phyloP scores from a whole-genome alignment of 1,284 basidiomycete genomes.

The Cryptococcus sp. region DNA sequence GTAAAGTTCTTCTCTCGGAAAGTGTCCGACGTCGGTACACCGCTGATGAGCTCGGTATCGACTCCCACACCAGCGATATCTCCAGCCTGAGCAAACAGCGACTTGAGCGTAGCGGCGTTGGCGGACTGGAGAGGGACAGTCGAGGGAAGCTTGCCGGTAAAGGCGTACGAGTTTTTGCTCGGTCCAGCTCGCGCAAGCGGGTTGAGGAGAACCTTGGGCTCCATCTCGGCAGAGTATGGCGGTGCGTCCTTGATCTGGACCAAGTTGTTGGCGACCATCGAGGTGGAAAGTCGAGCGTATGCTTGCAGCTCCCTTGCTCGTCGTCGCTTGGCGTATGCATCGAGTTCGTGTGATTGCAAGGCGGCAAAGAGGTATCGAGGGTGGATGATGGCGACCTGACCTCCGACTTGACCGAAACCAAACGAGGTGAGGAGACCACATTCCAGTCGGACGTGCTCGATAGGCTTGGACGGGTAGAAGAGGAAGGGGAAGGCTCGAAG shows the following conservation, averaged over 20 bases:
- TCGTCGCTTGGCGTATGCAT: constrained; percentile 68
- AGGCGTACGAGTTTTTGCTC: constrained; percentile 82
- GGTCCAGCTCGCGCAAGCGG: constrained; percentile 80
- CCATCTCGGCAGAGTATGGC: constrained; percentile 82
- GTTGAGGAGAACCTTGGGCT: constrained; percentile 84
- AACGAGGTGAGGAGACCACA: constrained; percentile 94
- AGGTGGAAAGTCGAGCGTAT: constrained; percentile 90
- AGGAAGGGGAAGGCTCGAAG: constrained; percentile 86
- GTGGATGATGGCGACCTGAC: constrained; percentile 80
- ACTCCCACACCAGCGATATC: constrained; percentile 64
- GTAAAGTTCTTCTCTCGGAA: constrained; percentile 94
- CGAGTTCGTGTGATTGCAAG: constrained; percentile 66
- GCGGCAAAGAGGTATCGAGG: constrained; percentile 86
- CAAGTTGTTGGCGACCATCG: constrained; percentile 87
- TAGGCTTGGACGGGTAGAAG: constrained; percentile 94
- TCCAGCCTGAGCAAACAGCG: constrained; percentile 45
- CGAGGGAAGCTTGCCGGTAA: constrained; percentile 60
- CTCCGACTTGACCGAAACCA: constrained; percentile 99
- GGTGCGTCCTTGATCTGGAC: constrained; percentile 94
- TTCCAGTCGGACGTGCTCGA: constrained; percentile 86
- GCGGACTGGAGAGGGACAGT: constrained; percentile 55
- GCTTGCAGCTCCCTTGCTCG: constrained; percentile 63
- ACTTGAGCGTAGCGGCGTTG: constrained; percentile 62
- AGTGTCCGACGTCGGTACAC: constrained; percentile 83
- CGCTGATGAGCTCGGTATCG: constrained; percentile 75